Base-by-base conservation (phyloP, 495 filamentous ascomycete genomes). In the Neurospora hispaniola region DNA sequence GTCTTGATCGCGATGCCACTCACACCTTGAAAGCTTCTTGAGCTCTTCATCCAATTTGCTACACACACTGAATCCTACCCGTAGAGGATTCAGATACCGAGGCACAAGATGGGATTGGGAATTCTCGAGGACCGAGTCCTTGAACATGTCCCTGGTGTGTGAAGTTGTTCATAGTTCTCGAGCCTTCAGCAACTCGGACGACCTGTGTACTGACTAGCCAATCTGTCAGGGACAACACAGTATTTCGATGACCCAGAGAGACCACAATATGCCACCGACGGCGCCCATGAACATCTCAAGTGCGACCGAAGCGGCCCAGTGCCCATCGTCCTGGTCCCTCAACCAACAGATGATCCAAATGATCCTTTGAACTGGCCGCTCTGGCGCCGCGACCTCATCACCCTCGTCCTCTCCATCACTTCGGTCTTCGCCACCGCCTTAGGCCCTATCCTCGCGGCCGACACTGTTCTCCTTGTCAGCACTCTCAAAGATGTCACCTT, bases 331-430 rank as follows among this genome's bases (percentile, higher is more conserved):
- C 86, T 97, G 54, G 89, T 93, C 23, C 93, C 92, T 2, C 92
- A 94, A 76, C 93, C 92, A 11, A 92, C 89, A 62, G 90, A 94
- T 79, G 90, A 93, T 76, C 91, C 92, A 8, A 92, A 94, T 76
- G 92, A 94, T 78, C 92, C 92, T 5, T 79, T 85, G 40, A 98
- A 98, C 79, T 97, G 94, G 94, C 90, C 94, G 48, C 79, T 95
- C 75, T 94, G 92, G 92, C 90, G 89, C 76, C 92, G 94, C 76
- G 94, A 98, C 75, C 75, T 90, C 59, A 94, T 96, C 76, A 90
- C 93, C 73, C 82, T 88, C 72, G 88, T 92, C 72, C 87, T 98
- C 23, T 97, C 91, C 54, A 81, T 94, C 72, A 85, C 90, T 35
- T 90, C 93, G 48, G 90, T 97, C 71, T 92, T 95, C 74, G 93